Evolutionary conservation across 148 eudicot genomes (phyloP), one percentile per base, ranked within the genome.

Genomic region (Rhododendron ferrugineum): DNA sequence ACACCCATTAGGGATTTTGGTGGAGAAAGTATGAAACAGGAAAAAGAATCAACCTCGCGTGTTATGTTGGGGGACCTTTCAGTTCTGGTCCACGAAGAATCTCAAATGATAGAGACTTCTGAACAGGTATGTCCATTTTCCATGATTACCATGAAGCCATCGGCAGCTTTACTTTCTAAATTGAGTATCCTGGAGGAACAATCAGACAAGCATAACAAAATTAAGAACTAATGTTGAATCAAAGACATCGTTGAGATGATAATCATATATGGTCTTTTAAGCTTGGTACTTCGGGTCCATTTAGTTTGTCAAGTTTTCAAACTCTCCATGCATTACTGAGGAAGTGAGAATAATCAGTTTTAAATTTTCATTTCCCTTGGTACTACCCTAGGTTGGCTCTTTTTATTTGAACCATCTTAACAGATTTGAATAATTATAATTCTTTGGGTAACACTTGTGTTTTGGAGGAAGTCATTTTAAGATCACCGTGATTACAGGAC

Each of bases 121-220:
- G 42, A 81, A 80, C 85, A 89, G 89, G 90, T 86, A 54, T 56
- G 73, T 82, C 58, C n/a, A 13, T 56, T 30, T 46, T 20, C 37
- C 0, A 15, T 70, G 14, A 11, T 14, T 68, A 30, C 52, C 32
- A 68, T n/a, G 68, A 14, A 28, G 44, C 70, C 22, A 68, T 40
- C 70, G 26, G n/a, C 78, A 42, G 26, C 42, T 42, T 82, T 42
- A 22, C 26, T 2, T 68, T 68, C 47, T 28, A 22, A 28, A n/a
- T 30, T 70, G 22, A n/a, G 23, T 26, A 44, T 44, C 37, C 23
- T 42, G 56, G 37, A 82, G 20, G 37, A 82, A 82, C 36, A 64
- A 40, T 34, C 32, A 5, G 77, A 28, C 56, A 66, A 64, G 26
- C 56, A 10, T 46, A 70, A 42, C 6, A 52, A 9, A 40, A 82